Conservation (phyloP, 2,329 filamentous ascomycete genomes). For the Lachnellula willkommii region DNA sequence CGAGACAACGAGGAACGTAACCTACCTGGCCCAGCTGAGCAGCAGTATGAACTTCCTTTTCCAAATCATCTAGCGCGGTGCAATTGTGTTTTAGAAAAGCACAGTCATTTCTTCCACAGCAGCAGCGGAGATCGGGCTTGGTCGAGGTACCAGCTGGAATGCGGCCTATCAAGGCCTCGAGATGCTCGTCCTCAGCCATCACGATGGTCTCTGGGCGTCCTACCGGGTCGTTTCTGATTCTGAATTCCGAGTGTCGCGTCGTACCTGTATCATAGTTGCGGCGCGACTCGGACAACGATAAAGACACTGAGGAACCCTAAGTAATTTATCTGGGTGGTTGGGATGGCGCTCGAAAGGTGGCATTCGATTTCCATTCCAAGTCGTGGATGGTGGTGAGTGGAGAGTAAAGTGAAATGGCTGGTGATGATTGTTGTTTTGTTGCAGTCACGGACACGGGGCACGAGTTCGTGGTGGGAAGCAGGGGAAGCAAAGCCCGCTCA, state of each 20-base stretch:
- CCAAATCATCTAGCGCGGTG: slow-evolving; percentile 69
- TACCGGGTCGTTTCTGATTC: slow-evolving; percentile 12
- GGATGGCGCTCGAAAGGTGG: too few species aligned
- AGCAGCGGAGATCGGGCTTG: slow-evolving; percentile 51
- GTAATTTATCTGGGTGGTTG: too few species aligned
- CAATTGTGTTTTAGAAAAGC: slow-evolving; percentile 77
- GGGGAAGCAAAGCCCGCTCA: not conserved
- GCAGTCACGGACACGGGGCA: not conserved
- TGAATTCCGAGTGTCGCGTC: slow-evolving; percentile 14
- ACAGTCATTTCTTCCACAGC: slow-evolving; percentile 78
- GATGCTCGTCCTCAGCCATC: slow-evolving; percentile 16
- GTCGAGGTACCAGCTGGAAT: slow-evolving; percentile 22
- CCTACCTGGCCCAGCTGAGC: slow-evolving; percentile 85
- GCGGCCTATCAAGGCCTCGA: slow-evolving; percentile 23
- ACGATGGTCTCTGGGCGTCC: slow-evolving; percentile 2
- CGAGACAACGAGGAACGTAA: slow-evolving; percentile 37
- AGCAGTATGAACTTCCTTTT: slow-evolving; percentile 81
- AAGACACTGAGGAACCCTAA: not conserved
- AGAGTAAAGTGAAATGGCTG: not conserved
- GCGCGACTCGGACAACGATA: slow-evolving; percentile 4
- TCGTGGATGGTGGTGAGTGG: not conserved
- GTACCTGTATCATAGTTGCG: slow-evolving; percentile 21
- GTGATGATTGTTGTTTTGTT: not conserved
- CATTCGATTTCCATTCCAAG: not conserved
- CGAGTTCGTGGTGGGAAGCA: not conserved